phyloP scores from a whole-genome alignment of 225 moss, liverwort and hornwort species.

The Asterella californica region DNA sequence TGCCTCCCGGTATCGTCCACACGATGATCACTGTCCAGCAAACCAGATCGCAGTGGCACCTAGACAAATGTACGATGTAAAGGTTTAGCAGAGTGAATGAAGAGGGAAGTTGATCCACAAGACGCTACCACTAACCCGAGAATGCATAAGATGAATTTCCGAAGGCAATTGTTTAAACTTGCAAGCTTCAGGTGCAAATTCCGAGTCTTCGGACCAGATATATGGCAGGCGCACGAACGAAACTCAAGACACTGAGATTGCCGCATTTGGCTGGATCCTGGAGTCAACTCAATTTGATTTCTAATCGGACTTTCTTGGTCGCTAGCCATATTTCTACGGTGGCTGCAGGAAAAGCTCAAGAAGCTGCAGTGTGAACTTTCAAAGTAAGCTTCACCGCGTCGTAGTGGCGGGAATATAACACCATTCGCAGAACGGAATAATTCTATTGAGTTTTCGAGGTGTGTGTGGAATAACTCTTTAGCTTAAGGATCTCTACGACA shows the following conservation, averaged over 20 bases:
- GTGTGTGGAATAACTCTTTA: neutral
- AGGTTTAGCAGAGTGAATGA: neutral
- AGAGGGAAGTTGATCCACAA: neutral
- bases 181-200: neutral
- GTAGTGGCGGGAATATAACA: neutral
- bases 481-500: neutral
- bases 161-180: neutral
- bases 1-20: slow-evolving; percentile 69
- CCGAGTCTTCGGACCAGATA: neutral
- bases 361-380: neutral
- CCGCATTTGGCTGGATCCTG: neutral
- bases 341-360: neutral
- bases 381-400: neutral
- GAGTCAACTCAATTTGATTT: neutral
- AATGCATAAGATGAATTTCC: neutral
- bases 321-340: neutral
- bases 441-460: neutral
- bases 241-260: neutral
- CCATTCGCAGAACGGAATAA: neutral
- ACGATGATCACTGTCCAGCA: slow-evolving; percentile 65
- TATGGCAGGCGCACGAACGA: neutral
- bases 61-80: slow-evolving; percentile 15
- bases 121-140: neutral
- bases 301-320: neutral
- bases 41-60: slow-evolving; percentile 60